Percentiles rank a stretch among this genome's conserved stretches.
Conservation (phyloP, 306 rosid species). For the Trichosanthes cucumerina region DNA sequence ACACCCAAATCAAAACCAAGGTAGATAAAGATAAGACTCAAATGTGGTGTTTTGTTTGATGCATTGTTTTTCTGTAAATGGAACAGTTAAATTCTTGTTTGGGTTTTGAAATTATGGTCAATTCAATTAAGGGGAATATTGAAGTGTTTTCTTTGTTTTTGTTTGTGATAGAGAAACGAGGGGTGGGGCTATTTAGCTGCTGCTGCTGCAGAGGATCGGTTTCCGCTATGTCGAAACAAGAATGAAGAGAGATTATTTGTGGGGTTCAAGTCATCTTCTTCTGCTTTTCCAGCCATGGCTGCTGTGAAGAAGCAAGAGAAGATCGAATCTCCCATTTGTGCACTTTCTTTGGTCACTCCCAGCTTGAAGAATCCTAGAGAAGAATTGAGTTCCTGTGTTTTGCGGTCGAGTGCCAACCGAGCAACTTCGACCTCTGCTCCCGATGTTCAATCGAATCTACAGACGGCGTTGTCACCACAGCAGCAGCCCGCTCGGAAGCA, state of each 20-base stretch:
- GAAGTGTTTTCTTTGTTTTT: background rate
- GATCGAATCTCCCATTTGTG: conserved; percentile 43
- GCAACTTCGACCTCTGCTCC: conserved; percentile 39
- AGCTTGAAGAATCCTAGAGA: conserved; percentile 44
- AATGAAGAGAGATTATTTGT: conserved; percentile 37
- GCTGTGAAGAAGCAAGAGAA: conserved; percentile 49
- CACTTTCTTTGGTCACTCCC: conserved; percentile 58
- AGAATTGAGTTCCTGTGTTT: conserved; percentile 44
- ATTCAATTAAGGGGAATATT: background rate
- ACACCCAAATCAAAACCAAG: conserved; percentile 40
- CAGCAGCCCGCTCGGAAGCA: conserved; percentile 64
- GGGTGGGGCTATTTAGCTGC: conserved; percentile 25
- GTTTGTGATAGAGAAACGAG: conserved; percentile 36
- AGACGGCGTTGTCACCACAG: conserved; percentile 4
- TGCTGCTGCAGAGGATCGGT: conserved; percentile 28
- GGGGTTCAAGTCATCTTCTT: conserved; percentile 43
- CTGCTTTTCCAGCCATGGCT: conserved; percentile 30
- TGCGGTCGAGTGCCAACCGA: conserved; percentile 38
- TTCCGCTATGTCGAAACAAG: conserved; percentile 35
- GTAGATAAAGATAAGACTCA: conserved; percentile 20
- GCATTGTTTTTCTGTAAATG: background rate
- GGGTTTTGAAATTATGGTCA: background rate
- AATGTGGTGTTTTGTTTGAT: background rate
- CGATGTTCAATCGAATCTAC: conserved; percentile 30
- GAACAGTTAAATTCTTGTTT: background rate